Percentiles rank a stretch among this genome's conserved stretches.
These are phyloP conservation scores for Bryopsis sp. DNA, from an alignment of 139 green algal genomes.

Conservation along the genomic window DNA sequence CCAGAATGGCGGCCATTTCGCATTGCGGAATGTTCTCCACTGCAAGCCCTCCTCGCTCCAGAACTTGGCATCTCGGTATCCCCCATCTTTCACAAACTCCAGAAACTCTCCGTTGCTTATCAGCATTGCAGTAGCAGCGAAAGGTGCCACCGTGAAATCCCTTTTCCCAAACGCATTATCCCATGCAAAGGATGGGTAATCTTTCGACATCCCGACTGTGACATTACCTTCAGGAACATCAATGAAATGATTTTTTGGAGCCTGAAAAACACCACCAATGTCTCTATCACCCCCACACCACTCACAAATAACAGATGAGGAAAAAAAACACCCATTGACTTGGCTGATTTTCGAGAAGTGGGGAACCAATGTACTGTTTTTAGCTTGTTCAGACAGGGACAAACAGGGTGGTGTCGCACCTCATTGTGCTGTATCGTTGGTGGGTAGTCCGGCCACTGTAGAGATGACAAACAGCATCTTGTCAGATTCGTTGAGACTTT, in stretches of 20 bases:
- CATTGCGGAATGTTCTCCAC: conserved; percentile 71
- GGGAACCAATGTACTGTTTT: too few relatives aligned
- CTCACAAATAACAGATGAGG: too few relatives aligned
- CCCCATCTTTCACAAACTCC: conserved; percentile 53
- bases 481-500: too few relatives aligned
- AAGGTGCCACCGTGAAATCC: not conserved
- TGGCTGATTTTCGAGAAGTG: too few relatives aligned
- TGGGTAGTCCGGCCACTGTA: too few relatives aligned
- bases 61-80: conserved; percentile 45
- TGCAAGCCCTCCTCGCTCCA: conserved; percentile 66
- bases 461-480: too few relatives aligned
- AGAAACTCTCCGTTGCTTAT: conserved; percentile 68
- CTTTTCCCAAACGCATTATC: conserved; percentile 69
- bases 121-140: conserved; percentile 29
- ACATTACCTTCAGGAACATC: conserved; percentile 7
- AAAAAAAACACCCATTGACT: too few relatives aligned
- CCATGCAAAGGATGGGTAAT: conserved; percentile 66
- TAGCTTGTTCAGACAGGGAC: too few relatives aligned
- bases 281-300: too few relatives aligned
- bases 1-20: conserved; percentile 78
- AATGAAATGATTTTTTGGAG: conserved; percentile 7
- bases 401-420: too few relatives aligned
- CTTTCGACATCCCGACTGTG: conserved; percentile 52
- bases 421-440: too few relatives aligned
- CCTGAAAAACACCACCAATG: not conserved